Base-by-base conservation (phyloP, 176 grass and related monocot genomes). In the Oryza meyeriana region DNA sequence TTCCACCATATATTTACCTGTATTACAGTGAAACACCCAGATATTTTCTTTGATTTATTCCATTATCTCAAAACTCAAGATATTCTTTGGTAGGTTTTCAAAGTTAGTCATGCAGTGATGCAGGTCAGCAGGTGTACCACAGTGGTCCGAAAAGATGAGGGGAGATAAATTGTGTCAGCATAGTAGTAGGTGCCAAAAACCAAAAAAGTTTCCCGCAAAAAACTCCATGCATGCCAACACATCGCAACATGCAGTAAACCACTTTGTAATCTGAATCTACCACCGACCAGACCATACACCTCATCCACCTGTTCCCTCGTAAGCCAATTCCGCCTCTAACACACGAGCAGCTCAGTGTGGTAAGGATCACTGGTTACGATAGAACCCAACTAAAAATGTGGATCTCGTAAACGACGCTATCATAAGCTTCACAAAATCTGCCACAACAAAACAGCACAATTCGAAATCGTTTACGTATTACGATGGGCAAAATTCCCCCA, bases 71-170 rank as follows among this genome's bases (percentile, higher is more conserved):
- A 45, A 45, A n/a, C n/a, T n/a, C n/a, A n/a, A 45, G 11, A 14
- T 45, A 14, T 45, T 45, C 42, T 45, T 45, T 45, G 42, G 11
- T 45, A 45, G 42, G 16, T 16, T 3, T 14, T 16, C 11, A 14
- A 42, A 4, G 40, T 42, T 45, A 42, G 27, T 22, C 25, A 31
- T 81, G 79, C 35, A n/a, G n/a, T n/a, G n/a, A n/a, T n/a, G n/a
- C n/a, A n/a, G n/a, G n/a, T n/a, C n/a, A n/a, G n/a, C n/a, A 71
- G 50, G 78, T 70, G 35, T 44, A 64, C 57, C 75, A 48, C 27
- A 71, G 27, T 0, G 22, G 40, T 12, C 13, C 30, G 20, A 27
- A 32, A 69, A 30, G 12, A 72, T 66, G 45, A 55, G 25, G n/a
- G 12, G 48, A 36, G 10, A 10, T 30, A 47, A 41, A 32, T 34